Percentiles rank a stretch among this genome's conserved stretches.
Evolutionary conservation across 148 eudicot genomes (phyloP).

Genomic region (Rhododendron henanense): DNA sequence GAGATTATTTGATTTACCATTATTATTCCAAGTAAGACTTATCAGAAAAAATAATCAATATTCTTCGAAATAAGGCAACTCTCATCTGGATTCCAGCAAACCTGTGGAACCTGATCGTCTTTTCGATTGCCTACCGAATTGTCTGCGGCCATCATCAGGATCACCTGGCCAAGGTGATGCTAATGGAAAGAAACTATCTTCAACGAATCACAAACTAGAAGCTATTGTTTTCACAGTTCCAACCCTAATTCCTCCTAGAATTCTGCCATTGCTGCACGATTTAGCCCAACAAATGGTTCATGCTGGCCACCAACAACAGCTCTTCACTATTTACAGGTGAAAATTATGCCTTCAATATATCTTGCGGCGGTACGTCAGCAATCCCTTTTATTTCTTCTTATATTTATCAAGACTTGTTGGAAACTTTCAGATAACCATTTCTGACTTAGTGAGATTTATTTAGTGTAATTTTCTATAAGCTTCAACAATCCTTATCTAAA

Average conservation of each 20-base stretch:
- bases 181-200: slow-evolving; percentile 24
- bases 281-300: slow-evolving; percentile 67
- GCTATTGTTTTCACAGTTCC: slow-evolving; percentile 37
- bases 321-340: slow-evolving; percentile 66
- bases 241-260: slow-evolving; percentile 65
- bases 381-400: neutral
- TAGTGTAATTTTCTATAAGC: neutral
- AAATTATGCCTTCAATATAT: neutral
- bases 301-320: slow-evolving; percentile 80
- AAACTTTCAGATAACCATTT: neutral
- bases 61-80: slow-evolving; percentile 3
- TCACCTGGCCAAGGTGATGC: slow-evolving; percentile 44
- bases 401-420: neutral
- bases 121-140: slow-evolving; percentile 69
- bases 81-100: slow-evolving; percentile 60
- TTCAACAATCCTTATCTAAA: neutral
- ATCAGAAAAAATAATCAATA: neutral
- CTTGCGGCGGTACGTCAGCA: neutral
- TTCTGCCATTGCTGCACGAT: slow-evolving; percentile 65
- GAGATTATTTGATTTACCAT: neutral
- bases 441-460: neutral
- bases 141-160: slow-evolving; percentile 57
- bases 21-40: neutral
- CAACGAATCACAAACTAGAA: slow-evolving; percentile 38
- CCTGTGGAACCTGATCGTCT: slow-evolving; percentile 90